phyloP scores from a whole-genome alignment of 2,329 filamentous ascomycete species.

The Scedosporium aurantiacum region DNA sequence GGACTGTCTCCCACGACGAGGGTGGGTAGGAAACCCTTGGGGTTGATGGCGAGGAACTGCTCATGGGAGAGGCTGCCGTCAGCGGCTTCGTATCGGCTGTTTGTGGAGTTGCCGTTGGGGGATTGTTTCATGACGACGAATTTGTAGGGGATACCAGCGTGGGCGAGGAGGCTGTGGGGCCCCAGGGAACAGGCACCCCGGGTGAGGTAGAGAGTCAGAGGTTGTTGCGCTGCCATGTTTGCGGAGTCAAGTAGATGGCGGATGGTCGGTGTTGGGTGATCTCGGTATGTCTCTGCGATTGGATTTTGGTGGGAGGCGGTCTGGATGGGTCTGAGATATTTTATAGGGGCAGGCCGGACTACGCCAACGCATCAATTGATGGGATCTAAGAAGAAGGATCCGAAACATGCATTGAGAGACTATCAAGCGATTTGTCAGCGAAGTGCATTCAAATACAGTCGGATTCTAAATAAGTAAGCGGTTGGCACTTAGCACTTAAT shows the following conservation, averaged over 20 bases:
- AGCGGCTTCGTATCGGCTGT: conserved; percentile 11
- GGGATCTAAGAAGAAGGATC: too few species aligned
- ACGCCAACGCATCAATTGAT: too few species aligned
- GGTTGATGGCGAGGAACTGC: conserved; percentile 20
- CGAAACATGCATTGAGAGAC: too few species aligned
- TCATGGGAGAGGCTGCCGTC: conserved; percentile 20
- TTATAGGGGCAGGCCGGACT: too few species aligned
- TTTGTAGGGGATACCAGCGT: conserved; percentile 18
- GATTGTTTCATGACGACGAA: conserved; percentile 12
- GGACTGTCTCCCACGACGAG: conserved; percentile 12
- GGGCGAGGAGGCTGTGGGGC: conserved; percentile 18
- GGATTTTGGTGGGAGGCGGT: too few species aligned
- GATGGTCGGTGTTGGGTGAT: too few species aligned
- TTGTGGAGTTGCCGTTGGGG: conserved; percentile 8
- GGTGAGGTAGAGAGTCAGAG: conserved; percentile 18
- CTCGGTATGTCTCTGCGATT: too few species aligned
- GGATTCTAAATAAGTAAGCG: too few species aligned
- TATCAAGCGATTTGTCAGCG: too few species aligned
- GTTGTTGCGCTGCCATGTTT: background rate
- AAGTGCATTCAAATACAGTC: too few species aligned
- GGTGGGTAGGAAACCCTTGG: conserved; percentile 19
- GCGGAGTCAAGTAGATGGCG: background rate
- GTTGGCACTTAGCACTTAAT: too few species aligned
- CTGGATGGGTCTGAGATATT: too few species aligned
- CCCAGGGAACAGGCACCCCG: conserved; percentile 20